These are phyloP conservation scores for Sarocladiaceae sp. DNA, from an alignment of 2,329 filamentous ascomycete genomes.

Conservation along the genomic window DNA sequence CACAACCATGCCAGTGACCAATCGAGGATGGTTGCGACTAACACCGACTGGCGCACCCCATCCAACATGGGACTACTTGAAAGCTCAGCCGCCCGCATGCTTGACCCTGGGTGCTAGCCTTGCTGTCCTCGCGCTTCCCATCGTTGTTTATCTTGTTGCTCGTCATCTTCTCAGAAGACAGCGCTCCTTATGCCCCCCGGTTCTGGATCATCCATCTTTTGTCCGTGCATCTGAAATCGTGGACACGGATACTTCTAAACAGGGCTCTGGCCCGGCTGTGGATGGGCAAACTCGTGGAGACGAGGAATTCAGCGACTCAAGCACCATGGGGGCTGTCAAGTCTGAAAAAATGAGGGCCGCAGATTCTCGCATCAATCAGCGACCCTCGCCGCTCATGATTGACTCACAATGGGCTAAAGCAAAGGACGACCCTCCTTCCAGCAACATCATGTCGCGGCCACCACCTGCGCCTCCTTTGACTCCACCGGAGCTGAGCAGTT, in stretches of 20 bases:
- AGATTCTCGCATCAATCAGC: not conserved
- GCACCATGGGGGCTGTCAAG: not conserved
- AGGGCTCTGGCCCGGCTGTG: conserved; percentile 8
- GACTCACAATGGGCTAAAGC: conserved; percentile 21
- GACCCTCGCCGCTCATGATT: conserved; percentile 18
- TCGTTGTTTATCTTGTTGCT: conserved; percentile 18
- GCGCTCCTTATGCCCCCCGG: not conserved
- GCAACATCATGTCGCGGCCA: conserved; percentile 31
- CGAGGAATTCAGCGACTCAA: not conserved
- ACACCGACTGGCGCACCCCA: conserved; percentile 18
- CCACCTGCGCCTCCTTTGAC: conserved; percentile 46
- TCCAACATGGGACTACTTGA: conserved; percentile 25
- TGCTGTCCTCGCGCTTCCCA: conserved; percentile 29
- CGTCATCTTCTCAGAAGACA: not conserved
- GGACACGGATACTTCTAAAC: not conserved
- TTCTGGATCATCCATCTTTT: not conserved
- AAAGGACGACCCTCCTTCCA: conserved; percentile 21
- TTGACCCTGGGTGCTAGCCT: conserved; percentile 23
- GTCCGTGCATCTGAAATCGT: not conserved
- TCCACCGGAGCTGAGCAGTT: conserved; percentile 39
- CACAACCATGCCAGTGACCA: conserved; percentile 26
- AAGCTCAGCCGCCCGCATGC: conserved; percentile 23
- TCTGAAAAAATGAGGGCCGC: not conserved
- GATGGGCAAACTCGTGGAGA: not conserved
- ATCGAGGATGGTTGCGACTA: conserved; percentile 26